A percentile compares a stretch with the other conserved stretches of the same genome.
phyloP scores from a whole-genome alignment of 345 rosid genomes.

The Anastatica hierochuntica region DNA sequence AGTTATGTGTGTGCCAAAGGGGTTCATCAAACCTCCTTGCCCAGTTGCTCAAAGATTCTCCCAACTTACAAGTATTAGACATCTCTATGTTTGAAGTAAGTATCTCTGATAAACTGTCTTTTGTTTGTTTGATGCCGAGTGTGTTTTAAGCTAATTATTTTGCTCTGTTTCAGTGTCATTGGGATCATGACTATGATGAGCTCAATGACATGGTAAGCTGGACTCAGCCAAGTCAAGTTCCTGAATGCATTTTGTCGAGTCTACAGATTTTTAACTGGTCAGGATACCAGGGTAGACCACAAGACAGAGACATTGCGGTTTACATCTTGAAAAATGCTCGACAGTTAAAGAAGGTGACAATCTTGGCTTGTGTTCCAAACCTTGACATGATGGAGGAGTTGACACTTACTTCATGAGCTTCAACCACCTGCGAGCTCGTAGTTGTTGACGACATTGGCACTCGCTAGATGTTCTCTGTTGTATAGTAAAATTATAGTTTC shows the following conservation, averaged over 20 bases:
- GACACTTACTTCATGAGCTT: neutral
- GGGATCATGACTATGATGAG: neutral
- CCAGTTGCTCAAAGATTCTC: neutral
- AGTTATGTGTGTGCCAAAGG: neutral
- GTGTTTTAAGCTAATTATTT: neutral
- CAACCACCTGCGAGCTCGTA: neutral
- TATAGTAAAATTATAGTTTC: too few relatives aligned
- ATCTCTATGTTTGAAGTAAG: neutral
- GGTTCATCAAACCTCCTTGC: neutral
- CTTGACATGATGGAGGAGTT: neutral
- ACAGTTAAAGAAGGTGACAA: neutral
- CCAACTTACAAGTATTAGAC: neutral
- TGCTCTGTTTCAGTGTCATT: neutral
- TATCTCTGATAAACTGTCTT: neutral
- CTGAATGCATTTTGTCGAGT: constrained; percentile 6
- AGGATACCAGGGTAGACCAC: neutral
- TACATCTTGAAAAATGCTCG: neutral
- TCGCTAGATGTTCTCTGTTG: too few relatives aligned
- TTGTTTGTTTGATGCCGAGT: neutral
- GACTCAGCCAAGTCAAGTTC: neutral
- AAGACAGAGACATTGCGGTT: neutral
- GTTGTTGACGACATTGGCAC: neutral
- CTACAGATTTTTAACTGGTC: neutral
- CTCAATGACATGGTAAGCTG: neutral
- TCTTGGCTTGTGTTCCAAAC: neutral